Evolutionary conservation across 441 rosid species (phyloP).

Genomic region (Kokia cookei): DNA sequence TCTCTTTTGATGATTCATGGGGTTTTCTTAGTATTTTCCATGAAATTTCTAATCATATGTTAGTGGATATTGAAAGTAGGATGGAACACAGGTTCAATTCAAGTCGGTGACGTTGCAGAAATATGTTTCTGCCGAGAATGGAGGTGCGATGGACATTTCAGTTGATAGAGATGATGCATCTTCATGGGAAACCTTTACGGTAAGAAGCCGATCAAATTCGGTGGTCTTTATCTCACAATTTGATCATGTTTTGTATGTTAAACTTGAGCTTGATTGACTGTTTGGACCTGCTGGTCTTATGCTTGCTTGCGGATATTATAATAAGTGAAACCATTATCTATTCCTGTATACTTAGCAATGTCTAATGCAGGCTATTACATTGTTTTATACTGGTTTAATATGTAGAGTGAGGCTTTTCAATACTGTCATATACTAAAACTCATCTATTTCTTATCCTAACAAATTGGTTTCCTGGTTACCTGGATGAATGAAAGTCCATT

Average conservation of each 20-base stretch:
- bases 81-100: conserved; percentile 63
- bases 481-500: not conserved
- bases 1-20: not conserved
- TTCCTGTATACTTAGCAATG: not conserved
- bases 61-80: conserved; percentile 33
- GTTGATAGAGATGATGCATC: conserved; percentile 51
- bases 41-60: conserved; percentile 2
- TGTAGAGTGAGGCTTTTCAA: not conserved
- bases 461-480: not conserved
- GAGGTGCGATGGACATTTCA: conserved; percentile 55
- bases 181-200: conserved; percentile 72
- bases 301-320: not conserved
- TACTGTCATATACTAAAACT: not conserved
- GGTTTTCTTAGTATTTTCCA: conserved; percentile 6
- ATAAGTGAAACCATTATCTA: not conserved
- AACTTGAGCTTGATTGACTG: not conserved
- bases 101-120: conserved; percentile 56
- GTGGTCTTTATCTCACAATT: not conserved
- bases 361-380: no score
- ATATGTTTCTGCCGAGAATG: conserved; percentile 56
- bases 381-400: not conserved
- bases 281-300: not conserved
- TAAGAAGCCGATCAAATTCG: conserved; percentile 22
- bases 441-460: not conserved
- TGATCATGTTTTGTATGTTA: not conserved